Conservation (phyloP, 2,329 filamentous ascomycete genomes). For the Penicillium sp. region DNA sequence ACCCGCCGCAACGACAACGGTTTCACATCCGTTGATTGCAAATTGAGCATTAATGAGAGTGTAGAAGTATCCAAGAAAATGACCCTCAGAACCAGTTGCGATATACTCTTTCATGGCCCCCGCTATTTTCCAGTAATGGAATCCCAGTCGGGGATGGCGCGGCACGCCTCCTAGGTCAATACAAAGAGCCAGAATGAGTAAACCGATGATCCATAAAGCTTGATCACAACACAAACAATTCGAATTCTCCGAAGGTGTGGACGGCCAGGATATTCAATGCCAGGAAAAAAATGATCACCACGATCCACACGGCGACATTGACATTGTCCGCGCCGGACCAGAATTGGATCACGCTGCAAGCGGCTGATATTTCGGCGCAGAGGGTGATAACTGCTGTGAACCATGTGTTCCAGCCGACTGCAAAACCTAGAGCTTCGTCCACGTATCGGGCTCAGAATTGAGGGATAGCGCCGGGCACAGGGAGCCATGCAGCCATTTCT, state of each 20-base stretch:
- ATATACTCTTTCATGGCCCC: constrained; percentile 58
- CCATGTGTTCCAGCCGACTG: background rate
- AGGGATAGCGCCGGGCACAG: background rate
- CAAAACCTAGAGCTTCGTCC: background rate
- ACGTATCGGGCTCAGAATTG: background rate
- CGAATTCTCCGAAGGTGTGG: background rate
- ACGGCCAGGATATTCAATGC: background rate
- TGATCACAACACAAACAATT: background rate
- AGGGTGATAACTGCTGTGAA: background rate
- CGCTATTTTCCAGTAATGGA: constrained; percentile 66
- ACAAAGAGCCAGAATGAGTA: constrained; percentile 22
- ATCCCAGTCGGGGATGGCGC: constrained; percentile 61
- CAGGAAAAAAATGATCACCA: background rate
- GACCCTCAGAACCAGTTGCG: background rate
- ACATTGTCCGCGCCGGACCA: background rate
- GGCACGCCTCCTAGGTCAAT: constrained; percentile 19
- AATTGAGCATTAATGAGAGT: constrained; percentile 47
- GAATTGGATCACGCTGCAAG: background rate
- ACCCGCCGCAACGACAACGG: constrained; percentile 77
- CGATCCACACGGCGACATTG: background rate
- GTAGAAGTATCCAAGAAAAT: background rate
- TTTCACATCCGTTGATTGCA: constrained; percentile 74
- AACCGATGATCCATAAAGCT: constrained; percentile 47
- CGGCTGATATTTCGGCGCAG: background rate
- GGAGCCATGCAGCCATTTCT: background rate